phyloP scores from a whole-genome alignment of 2,329 filamentous ascomycete genomes.

The Aspergillus neotritici region DNA sequence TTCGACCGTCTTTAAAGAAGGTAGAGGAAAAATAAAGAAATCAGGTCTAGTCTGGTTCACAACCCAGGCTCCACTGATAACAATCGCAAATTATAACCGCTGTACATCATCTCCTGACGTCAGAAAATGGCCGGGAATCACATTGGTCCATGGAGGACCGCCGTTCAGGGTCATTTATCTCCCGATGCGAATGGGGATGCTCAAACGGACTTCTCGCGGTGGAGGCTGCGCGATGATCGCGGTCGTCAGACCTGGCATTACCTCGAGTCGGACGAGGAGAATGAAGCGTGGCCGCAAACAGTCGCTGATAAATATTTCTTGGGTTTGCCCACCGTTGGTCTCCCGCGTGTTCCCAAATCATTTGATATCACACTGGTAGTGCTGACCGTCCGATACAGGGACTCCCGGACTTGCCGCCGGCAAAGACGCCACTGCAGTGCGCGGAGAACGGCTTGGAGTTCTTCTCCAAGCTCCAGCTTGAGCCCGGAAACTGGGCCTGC shows the following conservation, averaged over 20 bases:
- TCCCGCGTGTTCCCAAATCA: slow-evolving; percentile 1
- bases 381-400: slow-evolving; percentile 47
- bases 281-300: slow-evolving; percentile 75
- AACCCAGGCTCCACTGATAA: too few relatives aligned
- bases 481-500: slow-evolving; percentile 89
- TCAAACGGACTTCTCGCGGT: slow-evolving; percentile 73
- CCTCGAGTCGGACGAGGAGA: slow-evolving; percentile 64
- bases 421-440: slow-evolving; percentile 68
- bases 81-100: background rate
- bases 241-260: slow-evolving; percentile 95
- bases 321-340: slow-evolving; percentile 66
- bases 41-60: too few relatives aligned
- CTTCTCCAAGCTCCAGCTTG: slow-evolving; percentile 82
- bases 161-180: slow-evolving; percentile 31
- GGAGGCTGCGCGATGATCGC: slow-evolving; percentile 76
- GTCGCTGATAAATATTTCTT: slow-evolving; percentile 85
- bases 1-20: too few relatives aligned
- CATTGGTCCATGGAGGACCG: slow-evolving; percentile 32
- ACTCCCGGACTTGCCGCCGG: slow-evolving; percentile 63
- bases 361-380: slow-evolving; percentile 1
- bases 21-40: too few relatives aligned
- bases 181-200: slow-evolving; percentile 32
- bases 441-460: slow-evolving; percentile 80
- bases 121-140: slow-evolving; percentile 20
- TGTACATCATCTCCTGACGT: background rate